Evolutionary conservation across 768 basidiomycete species (phyloP), one percentile per base, ranked within the genome.

Genomic region (Pulveroboletus sp.): DNA sequence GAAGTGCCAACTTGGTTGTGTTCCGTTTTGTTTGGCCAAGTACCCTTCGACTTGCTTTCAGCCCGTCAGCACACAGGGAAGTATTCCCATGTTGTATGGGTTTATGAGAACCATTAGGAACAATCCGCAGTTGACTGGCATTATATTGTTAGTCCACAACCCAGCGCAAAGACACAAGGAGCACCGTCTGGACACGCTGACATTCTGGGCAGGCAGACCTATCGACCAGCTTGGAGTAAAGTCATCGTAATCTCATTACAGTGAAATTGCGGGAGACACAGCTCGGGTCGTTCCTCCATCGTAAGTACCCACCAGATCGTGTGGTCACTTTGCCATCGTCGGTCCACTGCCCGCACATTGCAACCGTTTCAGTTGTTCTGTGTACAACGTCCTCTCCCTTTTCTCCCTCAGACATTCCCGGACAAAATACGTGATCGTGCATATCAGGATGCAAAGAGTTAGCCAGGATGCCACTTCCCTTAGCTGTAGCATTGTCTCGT

Each of bases 361-460:
- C 8, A 57, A 17, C n/a, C 46, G 53, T 40, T 17, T 57, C 37
- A 56, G 17, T 26, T 63, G 50, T n/a, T 54, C 58, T 15, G 15
- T 18, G 31, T 66, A 41, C n/a, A 58, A 17, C 44, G 12, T 46
- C 30, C 50, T 39, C 33, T 63, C 62, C 36, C 64, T 63, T 28
- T 3, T 49, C 17, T 64, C 58, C 48, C 56, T 60, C n/a, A 43
- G 40, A 24, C 15, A 50, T 42, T 47, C 41, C 27, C 63, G 52
- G 8, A 55, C 11, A 27, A 60, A 28, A 33, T 56, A 64, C 31
- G 41, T 54, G 52, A 55, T 27, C 0, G 61, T 58, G 44, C 54
- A 61, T 33, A 50, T 26, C 11, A 43, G 3, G 3, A 60, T 54
- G 49, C 54, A 56, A n/a, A 63, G 11, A 12, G 8, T 6, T 44